Evolutionary conservation across 176 grass and related monocot species (phyloP).

Genomic region (Secale cereale): DNA sequence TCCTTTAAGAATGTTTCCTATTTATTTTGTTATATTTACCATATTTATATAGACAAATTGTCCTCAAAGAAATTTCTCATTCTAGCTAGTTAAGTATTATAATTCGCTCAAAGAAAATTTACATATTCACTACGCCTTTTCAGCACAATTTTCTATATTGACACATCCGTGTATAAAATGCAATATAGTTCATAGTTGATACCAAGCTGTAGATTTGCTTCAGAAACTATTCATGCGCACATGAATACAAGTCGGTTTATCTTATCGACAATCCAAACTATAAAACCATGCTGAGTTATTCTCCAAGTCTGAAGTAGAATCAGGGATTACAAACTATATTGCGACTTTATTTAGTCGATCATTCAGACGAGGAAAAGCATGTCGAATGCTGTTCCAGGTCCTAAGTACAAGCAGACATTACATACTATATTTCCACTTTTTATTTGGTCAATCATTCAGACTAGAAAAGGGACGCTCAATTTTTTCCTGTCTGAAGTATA

Average conservation of each 20-base stretch:
- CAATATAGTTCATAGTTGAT: neutral
- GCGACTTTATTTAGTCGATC: neutral
- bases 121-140: too few relatives aligned
- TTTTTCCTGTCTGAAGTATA: constrained; percentile 3
- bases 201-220: neutral
- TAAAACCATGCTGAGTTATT: neutral
- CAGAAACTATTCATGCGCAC: neutral
- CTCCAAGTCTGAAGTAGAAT: neutral
- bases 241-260: constrained; percentile 19
- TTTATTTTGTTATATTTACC: too few relatives aligned
- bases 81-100: too few relatives aligned
- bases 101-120: too few relatives aligned
- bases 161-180: too few relatives aligned
- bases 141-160: too few relatives aligned
- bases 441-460: neutral
- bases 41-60: too few relatives aligned
- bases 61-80: too few relatives aligned
- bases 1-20: too few relatives aligned
- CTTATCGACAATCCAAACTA: neutral
- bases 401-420: neutral
- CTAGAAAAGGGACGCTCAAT: neutral
- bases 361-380: neutral
- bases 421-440: neutral
- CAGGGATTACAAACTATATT: neutral
- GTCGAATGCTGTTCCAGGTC: neutral